Conservation (phyloP, 306 rosid species). For the Fragaria vesca region DNA sequence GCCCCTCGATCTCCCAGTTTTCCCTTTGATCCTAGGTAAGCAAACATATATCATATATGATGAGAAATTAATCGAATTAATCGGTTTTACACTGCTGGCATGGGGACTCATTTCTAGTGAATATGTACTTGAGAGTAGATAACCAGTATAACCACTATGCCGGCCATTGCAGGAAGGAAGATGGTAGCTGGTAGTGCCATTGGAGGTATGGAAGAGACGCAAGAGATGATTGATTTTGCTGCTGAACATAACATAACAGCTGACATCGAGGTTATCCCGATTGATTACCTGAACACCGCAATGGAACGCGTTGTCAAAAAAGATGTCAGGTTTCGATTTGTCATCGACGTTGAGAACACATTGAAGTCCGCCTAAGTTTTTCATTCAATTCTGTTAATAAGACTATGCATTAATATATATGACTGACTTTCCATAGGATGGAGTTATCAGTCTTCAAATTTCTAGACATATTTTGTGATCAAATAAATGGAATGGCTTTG, state of each 20-base stretch:
- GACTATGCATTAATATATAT: too few species aligned
- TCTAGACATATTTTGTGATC: too few species aligned
- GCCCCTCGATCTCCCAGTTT: constrained; percentile 32
- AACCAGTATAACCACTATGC: too few species aligned
- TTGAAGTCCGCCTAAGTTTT: background rate
- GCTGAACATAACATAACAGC: constrained; percentile 51
- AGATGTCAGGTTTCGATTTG: constrained; percentile 57
- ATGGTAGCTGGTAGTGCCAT: constrained; percentile 31
- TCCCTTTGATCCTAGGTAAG: constrained; percentile 33
- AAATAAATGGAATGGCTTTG: too few species aligned
- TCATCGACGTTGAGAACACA: constrained; percentile 39
- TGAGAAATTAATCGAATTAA: background rate
- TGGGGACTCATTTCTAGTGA: background rate
- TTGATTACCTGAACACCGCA: constrained; percentile 50
- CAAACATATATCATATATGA: too few species aligned
- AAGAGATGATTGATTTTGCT: constrained; percentile 36
- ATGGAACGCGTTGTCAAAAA: constrained; percentile 45
- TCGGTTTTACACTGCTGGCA: too few species aligned
- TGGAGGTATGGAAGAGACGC: constrained; percentile 20
- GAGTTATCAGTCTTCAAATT: too few species aligned
- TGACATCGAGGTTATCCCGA: constrained; percentile 44
- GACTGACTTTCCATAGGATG: too few species aligned
- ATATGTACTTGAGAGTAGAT: too few species aligned
- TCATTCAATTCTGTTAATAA: too few species aligned
- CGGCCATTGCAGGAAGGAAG: constrained; percentile 4